Conservation (phyloP, 305 asterid genomes). For the Fraxinus albicans region DNA sequence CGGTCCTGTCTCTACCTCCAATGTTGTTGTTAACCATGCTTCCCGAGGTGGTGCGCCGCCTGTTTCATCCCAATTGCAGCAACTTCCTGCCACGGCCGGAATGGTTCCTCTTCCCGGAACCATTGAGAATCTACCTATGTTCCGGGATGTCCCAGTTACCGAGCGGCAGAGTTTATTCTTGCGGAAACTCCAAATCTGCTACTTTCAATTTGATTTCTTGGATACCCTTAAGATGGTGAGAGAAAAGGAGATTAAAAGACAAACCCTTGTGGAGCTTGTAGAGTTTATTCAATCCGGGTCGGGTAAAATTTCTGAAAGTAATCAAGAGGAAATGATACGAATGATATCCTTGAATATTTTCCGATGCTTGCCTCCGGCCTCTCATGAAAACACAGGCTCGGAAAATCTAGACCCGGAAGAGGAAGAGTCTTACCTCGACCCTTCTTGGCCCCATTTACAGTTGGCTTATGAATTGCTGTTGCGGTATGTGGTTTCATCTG, state of each 20-base stretch:
- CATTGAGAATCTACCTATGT: constrained; percentile 62
- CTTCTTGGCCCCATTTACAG: constrained; percentile 85
- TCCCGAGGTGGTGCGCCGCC: constrained; percentile 45
- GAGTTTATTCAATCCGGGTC: constrained; percentile 70
- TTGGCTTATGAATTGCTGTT: constrained; percentile 67
- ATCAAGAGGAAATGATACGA: constrained; percentile 71
- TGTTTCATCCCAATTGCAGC: constrained; percentile 20
- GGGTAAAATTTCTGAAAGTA: constrained; percentile 53
- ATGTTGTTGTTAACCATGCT: constrained; percentile 60
- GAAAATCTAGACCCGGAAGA: constrained; percentile 64
- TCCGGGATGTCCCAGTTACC: constrained; percentile 56
- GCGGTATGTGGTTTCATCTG: constrained; percentile 68
- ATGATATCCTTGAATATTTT: constrained; percentile 74
- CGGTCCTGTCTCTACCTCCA: constrained; percentile 48
- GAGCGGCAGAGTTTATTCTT: constrained; percentile 68
- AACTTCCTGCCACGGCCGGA: constrained; percentile 22
- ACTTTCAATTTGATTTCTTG: constrained; percentile 54
- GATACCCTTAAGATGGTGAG: constrained; percentile 51
- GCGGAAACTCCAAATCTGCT: constrained; percentile 66
- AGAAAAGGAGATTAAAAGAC: constrained; percentile 82
- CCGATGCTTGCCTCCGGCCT: constrained; percentile 67
- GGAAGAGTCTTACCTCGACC: constrained; percentile 71
- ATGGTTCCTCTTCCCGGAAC: constrained; percentile 39
- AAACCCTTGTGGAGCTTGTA: constrained; percentile 69
- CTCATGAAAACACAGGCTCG: constrained; percentile 59